Percentiles rank a stretch among this genome's conserved stretches.
phyloP scores from a whole-genome alignment of 2,329 filamentous ascomycete species.

The Pseudogymnoascus sp. region DNA sequence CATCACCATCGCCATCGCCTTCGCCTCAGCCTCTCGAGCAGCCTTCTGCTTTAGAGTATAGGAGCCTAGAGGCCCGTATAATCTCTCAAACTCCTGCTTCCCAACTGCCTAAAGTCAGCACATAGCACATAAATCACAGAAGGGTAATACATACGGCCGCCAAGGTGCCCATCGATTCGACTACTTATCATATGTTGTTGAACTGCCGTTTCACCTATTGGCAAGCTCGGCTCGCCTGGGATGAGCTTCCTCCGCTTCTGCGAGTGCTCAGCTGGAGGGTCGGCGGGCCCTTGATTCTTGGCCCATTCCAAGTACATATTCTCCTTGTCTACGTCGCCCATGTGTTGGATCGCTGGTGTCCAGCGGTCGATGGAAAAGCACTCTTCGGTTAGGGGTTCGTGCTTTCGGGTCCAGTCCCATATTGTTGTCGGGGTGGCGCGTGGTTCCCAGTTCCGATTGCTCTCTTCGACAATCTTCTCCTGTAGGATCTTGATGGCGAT shows the following conservation, averaged over 20 bases:
- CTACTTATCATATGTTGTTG: neutral
- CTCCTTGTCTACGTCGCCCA: neutral
- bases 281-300: neutral
- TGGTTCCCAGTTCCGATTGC: neutral
- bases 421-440: neutral
- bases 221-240: neutral
- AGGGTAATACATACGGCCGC: neutral
- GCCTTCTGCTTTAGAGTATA: neutral
- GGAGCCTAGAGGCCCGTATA: neutral
- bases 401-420: neutral
- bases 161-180: neutral
- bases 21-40: neutral
- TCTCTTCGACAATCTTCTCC: neutral
- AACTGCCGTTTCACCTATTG: neutral
- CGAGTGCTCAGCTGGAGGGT: neutral
- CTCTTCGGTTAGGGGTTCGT: neutral
- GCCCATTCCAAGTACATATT: neutral
- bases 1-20: neutral
- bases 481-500: neutral
- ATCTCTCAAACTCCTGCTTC: neutral
- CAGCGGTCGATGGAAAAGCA: neutral
- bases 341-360: neutral
- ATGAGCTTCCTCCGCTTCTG: neutral
- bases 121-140: neutral
- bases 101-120: neutral